Base-by-base conservation (phyloP, 116 monocot species). In the Trichopus zeylanicus region DNA sequence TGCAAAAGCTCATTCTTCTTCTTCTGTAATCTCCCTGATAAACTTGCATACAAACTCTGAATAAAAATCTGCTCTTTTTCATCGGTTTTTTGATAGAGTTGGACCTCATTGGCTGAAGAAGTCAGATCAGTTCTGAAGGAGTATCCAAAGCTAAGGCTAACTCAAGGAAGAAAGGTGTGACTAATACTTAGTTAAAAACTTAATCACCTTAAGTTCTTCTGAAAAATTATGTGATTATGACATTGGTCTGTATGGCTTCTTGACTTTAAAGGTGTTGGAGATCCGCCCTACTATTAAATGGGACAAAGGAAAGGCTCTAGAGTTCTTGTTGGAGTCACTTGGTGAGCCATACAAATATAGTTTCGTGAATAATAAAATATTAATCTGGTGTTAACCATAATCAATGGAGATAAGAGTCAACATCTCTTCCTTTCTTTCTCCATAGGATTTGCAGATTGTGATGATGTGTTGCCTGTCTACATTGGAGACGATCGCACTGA, bases 401-500 rank as follows among this genome's bases (percentile, higher is more conserved):
- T 16, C 46, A 22, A 21, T 49, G 9, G 22, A 22, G 4, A 49
- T 22, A 49, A 22, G 23, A 21, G 49, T 49, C 19, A 7, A 20
- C 19, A 19, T 29, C 60, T 31, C 23, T 55, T 28, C 18, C 7
- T 46, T 56, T 16, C 21, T 30, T 53, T 48, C 48, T 6, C 33
- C 8, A 3, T 46, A 84, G 89, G 84, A 53, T 78, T 76, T 11
- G 75, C 61, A 13, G 70, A 81, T 22, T 57, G 70, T 57, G 67
- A 68, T 13, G 75, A 84, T 62, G 76, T 81, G 0, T 61, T 90
- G 16, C 90, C 90, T 0, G 51, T 90, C 29, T 90, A 90, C 61
- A 82, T 89, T 20, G 89, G 89, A 27, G 89, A 89, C 61, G 89
- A 89, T 49, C 73, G 78, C 4, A 81, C 89, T 4, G 90, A 90